A percentile compares a stretch with the other conserved stretches of the same genome.
Evolutionary conservation across 2,329 filamentous ascomycete genomes (phyloP).

Genomic region (Exophiala sp.): DNA sequence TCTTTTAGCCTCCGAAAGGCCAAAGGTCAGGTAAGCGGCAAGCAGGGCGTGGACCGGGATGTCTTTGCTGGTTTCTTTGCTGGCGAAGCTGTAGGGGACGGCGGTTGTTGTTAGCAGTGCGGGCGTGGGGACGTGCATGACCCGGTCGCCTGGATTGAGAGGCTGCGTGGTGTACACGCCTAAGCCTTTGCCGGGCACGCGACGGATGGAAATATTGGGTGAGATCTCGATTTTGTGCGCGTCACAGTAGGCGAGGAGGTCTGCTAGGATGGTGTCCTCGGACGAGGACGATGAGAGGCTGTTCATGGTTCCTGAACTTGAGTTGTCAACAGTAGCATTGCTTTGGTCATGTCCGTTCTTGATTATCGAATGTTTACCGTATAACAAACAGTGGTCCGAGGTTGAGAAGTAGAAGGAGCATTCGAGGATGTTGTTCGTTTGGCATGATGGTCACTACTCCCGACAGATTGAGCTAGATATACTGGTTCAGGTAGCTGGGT

Average conservation of each 20-base stretch:
- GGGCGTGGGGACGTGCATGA: conserved; percentile 17
- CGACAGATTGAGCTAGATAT: too few relatives aligned
- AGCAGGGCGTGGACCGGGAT: conserved; percentile 21
- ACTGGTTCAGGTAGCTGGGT: too few relatives aligned
- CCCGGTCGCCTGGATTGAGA: conserved; percentile 4
- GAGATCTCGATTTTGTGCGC: conserved; percentile 12
- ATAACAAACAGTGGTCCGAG: too few relatives aligned
- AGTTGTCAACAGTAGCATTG: too few relatives aligned
- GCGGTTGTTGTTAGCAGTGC: conserved; percentile 15
- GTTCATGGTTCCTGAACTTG: not conserved
- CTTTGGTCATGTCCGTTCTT: too few relatives aligned
- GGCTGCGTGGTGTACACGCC: conserved; percentile 15
- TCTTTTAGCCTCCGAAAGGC: conserved; percentile 1
- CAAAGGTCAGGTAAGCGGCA: conserved; percentile 22
- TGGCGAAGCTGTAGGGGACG: conserved; percentile 14
- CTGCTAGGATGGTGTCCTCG: conserved; percentile 7
- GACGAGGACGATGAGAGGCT: not conserved
- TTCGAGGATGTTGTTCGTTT: too few relatives aligned
- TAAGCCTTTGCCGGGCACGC: conserved; percentile 16
- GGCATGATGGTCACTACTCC: too few relatives aligned
- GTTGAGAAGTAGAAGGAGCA: too few relatives aligned
- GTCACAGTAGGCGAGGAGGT: conserved; percentile 13
- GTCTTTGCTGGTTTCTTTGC: conserved; percentile 4
- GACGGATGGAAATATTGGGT: conserved; percentile 2
- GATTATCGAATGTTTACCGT: too few relatives aligned